These are phyloP conservation scores for Symbiodinium natans DNA, from an alignment of 73 alveolate species.

Conservation along the genomic window DNA sequence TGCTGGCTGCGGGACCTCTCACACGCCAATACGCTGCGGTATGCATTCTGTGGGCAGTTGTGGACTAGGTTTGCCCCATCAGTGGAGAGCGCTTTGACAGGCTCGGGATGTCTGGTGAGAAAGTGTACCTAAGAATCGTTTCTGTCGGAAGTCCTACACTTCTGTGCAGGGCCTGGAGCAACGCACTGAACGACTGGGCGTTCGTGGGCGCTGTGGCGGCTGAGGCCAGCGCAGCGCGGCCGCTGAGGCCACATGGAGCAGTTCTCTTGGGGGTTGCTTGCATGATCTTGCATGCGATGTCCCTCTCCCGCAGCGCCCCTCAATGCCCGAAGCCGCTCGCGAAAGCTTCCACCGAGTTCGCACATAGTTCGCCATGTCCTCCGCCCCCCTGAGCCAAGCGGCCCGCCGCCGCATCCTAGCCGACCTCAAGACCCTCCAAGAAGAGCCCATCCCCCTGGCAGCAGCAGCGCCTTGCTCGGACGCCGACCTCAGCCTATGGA, in stretches of 20 bases:
- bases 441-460: constrained; percentile 77
- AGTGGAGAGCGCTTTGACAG: constrained; percentile 93
- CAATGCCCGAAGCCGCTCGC: neutral
- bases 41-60: neutral
- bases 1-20: neutral
- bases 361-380: neutral
- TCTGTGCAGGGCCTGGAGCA: constrained; percentile 57
- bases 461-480: constrained; percentile 66
- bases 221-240: constrained; percentile 36
- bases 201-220: constrained; percentile 79
- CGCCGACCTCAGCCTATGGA: constrained; percentile 53
- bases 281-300: neutral
- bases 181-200: constrained; percentile 84
- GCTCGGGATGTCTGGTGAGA: neutral
- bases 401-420: constrained; percentile 93
- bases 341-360: neutral
- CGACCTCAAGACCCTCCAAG: constrained; percentile 50
- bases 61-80: constrained; percentile 71
- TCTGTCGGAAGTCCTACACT: neutral
- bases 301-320: neutral
- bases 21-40: neutral
- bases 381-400: constrained; percentile 28
- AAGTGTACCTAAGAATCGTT: too few relatives aligned
- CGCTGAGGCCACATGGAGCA: constrained; percentile 11
- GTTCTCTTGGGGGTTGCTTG: neutral